Percentiles rank a stretch among this genome's conserved stretches.
phyloP scores from a whole-genome alignment of 108 stramenopile species.

The Nitzschia inconspicua region DNA sequence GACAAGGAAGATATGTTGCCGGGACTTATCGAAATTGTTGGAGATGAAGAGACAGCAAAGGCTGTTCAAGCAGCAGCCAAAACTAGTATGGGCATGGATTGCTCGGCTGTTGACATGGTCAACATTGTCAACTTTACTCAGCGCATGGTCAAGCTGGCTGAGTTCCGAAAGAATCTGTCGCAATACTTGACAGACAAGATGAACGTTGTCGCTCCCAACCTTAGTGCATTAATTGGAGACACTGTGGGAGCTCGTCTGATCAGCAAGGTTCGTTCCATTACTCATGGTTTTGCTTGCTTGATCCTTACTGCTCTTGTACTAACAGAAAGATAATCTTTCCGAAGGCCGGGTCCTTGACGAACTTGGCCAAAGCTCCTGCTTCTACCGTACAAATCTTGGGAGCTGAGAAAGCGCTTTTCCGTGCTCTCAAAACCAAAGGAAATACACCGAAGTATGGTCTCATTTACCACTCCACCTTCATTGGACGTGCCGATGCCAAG shows the following conservation, averaged over 20 bases:
- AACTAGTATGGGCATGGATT: constrained; percentile 99
- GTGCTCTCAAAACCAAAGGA: constrained; percentile 99
- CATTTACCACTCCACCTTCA: constrained; percentile 99
- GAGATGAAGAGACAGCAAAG: constrained; percentile 88
- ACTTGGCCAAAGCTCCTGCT: constrained; percentile 98
- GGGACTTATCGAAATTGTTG: constrained; percentile 85
- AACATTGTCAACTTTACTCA: constrained; percentile 97
- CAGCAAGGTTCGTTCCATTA: constrained; percentile 84
- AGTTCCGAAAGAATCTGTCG: constrained; percentile 92
- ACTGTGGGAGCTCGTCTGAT: constrained; percentile 98
- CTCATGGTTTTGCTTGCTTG: too few species aligned
- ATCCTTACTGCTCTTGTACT: too few species aligned
- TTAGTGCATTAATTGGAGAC: constrained; percentile 97
- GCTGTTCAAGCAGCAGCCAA: constrained; percentile 90
- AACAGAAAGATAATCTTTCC: too few species aligned
- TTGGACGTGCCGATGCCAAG: constrained; percentile 98
- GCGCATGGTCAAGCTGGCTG: constrained; percentile 97
- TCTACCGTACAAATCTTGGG: constrained; percentile 99
- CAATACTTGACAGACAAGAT: constrained; percentile 94
- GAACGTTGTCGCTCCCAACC: constrained; percentile 96
- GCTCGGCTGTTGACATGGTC: constrained; percentile 94
- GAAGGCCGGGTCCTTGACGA: constrained; percentile 93
- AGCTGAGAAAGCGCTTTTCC: constrained; percentile 99
- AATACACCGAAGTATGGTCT: constrained; percentile 99
- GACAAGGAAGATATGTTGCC: constrained; percentile 64